Conservation (phyloP, 352 stramenopile genomes). For the Phytophthora capsici region DNA sequence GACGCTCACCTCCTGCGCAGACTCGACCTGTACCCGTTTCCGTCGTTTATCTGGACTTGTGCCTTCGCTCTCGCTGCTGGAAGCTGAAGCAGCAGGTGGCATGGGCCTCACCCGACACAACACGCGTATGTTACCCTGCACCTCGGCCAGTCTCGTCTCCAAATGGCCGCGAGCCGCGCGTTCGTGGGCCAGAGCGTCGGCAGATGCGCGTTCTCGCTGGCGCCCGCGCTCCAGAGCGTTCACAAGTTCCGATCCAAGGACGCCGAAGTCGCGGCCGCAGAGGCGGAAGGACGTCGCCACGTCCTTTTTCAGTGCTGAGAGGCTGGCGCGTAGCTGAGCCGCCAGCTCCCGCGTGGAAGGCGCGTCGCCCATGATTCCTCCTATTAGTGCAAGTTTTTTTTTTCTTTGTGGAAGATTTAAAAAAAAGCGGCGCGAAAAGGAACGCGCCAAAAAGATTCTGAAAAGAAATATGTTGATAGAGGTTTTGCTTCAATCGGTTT, state of each 20-base stretch:
- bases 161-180: conserved; percentile 46
- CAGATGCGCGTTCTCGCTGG: conserved; percentile 40
- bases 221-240: conserved; percentile 44
- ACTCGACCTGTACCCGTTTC: conserved; percentile 43
- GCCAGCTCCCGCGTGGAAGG: conserved; percentile 26
- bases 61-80: conserved; percentile 34
- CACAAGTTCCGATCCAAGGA: conserved; percentile 72
- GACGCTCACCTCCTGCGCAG: conserved; percentile 43
- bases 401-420: conserved; percentile 1
- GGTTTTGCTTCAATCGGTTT: not conserved
- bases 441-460: conserved; percentile 8
- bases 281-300: conserved; percentile 72
- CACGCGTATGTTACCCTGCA: conserved; percentile 76
- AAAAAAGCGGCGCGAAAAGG: not conserved
- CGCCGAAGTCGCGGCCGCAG: conserved; percentile 72
- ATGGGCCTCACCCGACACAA: conserved; percentile 79
- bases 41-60: conserved; percentile 23
- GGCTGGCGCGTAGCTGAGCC: conserved; percentile 45
- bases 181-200: conserved; percentile 60
- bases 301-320: conserved; percentile 64
- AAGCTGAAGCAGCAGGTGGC: not conserved
- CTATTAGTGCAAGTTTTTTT: not conserved
- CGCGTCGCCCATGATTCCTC: conserved; percentile 5
- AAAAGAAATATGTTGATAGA: not conserved
- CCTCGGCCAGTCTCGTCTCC: conserved; percentile 54